These are phyloP conservation scores for Byssothecium circinans DNA, from an alignment of 2,329 filamentous ascomycete genomes.

Conservation along the genomic window DNA sequence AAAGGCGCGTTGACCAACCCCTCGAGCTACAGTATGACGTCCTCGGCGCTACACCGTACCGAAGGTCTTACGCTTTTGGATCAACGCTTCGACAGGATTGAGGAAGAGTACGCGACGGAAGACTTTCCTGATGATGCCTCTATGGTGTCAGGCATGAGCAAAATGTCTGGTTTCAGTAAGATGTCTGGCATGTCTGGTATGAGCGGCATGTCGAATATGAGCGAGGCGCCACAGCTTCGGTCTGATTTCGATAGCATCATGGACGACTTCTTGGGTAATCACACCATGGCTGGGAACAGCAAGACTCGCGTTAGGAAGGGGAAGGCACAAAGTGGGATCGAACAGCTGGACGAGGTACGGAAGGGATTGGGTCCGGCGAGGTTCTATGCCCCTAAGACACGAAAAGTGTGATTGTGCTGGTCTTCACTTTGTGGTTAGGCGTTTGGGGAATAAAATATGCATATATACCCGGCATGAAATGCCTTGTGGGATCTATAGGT, in stretches of 20 bases:
- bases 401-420: slow-evolving; percentile 14
- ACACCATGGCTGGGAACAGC: slow-evolving; percentile 70
- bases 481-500: neutral
- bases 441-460: slow-evolving; percentile 2
- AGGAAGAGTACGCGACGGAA: slow-evolving; percentile 70
- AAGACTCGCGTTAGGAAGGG: slow-evolving; percentile 75
- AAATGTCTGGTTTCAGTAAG: slow-evolving; percentile 53
- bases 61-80: slow-evolving; percentile 85
- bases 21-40: slow-evolving; percentile 89
- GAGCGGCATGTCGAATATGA: slow-evolving; percentile 40
- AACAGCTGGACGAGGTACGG: slow-evolving; percentile 89
- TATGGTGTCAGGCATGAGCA: slow-evolving; percentile 52
- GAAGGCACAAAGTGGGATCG: slow-evolving; percentile 76
- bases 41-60: slow-evolving; percentile 81
- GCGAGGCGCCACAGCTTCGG: slow-evolving; percentile 59
- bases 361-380: slow-evolving; percentile 76
- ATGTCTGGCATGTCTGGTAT: slow-evolving; percentile 32
- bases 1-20: slow-evolving; percentile 90
- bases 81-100: slow-evolving; percentile 85
- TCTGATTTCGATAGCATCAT: slow-evolving; percentile 86
- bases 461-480: slow-evolving; percentile 9
- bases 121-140: slow-evolving; percentile 49
- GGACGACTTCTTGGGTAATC: slow-evolving; percentile 84
- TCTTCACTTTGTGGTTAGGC: neutral
- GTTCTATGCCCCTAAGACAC: slow-evolving; percentile 45